Conservation (phyloP, 2,329 filamentous ascomycete genomes). For the Lachnellula cervina region DNA sequence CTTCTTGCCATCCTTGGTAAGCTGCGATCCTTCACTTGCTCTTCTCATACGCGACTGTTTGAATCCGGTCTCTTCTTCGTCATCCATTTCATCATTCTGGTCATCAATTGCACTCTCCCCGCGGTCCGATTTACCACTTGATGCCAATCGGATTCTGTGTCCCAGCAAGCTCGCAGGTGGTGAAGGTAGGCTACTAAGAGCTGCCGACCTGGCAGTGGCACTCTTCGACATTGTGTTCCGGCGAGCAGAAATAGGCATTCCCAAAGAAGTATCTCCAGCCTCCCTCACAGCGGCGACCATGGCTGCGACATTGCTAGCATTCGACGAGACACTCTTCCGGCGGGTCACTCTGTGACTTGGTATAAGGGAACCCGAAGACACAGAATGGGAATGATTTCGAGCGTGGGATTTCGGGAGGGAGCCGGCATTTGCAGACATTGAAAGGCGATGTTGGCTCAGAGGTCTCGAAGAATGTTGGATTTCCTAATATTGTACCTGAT, state of each 20-base stretch:
- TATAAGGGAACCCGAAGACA: conserved; percentile 73
- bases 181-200: conserved; percentile 54
- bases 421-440: conserved; percentile 52
- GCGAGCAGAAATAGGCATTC: conserved; percentile 55
- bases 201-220: conserved; percentile 47
- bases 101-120: conserved; percentile 66
- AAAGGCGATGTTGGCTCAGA: conserved; percentile 58
- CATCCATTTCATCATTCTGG: conserved; percentile 53
- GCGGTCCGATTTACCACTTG: conserved; percentile 44
- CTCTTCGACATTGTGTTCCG: conserved; percentile 67
- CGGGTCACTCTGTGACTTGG: conserved; percentile 81
- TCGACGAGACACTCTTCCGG: conserved; percentile 86
- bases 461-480: conserved; percentile 63
- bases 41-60: conserved; percentile 50
- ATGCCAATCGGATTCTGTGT: conserved; percentile 42
- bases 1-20: conserved; percentile 75
- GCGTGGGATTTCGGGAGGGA: conserved; percentile 46
- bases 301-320: conserved; percentile 68
- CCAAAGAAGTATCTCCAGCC: conserved; percentile 51
- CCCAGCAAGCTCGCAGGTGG: conserved; percentile 65
- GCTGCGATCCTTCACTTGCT: conserved; percentile 82
- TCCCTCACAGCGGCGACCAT: conserved; percentile 69
- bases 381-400: conserved; percentile 76
- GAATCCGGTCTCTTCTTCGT: conserved; percentile 35
- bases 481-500: conserved; percentile 44